These are phyloP conservation scores for Solanum neorickii DNA, from an alignment of 257 asterid species.

Conservation along the genomic window DNA sequence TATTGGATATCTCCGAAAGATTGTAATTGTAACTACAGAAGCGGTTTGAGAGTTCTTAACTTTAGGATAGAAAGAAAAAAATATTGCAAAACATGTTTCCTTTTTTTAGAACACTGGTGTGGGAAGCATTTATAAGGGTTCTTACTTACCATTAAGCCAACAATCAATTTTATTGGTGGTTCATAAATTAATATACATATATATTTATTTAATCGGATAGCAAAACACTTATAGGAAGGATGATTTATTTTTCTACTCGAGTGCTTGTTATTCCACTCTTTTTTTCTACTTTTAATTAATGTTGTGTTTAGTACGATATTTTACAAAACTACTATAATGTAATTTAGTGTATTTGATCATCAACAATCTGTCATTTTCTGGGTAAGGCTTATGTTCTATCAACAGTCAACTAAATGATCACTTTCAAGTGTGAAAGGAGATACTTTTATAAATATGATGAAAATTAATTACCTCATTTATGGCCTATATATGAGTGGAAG, in stretches of 20 bases:
- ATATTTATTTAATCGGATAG: no score
- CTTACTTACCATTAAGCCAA: no score
- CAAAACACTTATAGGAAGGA: no score
- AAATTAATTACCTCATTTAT: not conserved
- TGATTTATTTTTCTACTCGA: not conserved
- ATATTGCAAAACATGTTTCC: no score
- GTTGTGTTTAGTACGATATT: not conserved
- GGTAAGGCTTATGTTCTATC: not conserved
- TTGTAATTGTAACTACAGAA: no score
- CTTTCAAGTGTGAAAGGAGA: not conserved
- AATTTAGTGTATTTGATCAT: not conserved
- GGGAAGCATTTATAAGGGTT: no score
- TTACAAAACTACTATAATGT: not conserved
- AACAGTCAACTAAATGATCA: not conserved
- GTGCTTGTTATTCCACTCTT: not conserved
- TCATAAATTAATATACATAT: no score
- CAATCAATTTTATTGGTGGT: no score
- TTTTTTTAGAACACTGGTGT: no score
- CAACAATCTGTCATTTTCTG: not conserved
- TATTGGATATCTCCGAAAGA: no score
- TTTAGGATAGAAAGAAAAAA: no score
- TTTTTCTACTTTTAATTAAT: not conserved
- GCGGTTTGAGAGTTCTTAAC: no score
- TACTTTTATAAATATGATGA: not conserved
- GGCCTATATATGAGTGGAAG: not conserved